Evolutionary conservation across 169 alveolate species (phyloP).

Genomic region (Perkinsus marinus): DNA sequence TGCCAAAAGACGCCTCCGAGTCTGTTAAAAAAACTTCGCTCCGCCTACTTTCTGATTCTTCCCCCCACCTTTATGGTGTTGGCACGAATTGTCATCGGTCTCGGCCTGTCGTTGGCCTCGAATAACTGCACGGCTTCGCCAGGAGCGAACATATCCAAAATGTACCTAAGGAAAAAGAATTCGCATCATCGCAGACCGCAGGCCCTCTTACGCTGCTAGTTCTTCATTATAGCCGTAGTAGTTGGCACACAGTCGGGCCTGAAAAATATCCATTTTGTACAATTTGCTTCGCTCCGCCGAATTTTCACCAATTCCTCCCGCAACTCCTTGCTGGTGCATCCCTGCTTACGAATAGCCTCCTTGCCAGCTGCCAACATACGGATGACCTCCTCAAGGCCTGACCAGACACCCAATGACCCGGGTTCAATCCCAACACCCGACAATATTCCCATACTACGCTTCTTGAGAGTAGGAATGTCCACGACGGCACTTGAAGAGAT

Average conservation of each 20-base stretch:
- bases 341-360: neutral
- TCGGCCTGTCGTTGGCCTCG: slow-evolving; percentile 64
- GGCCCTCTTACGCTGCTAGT: slow-evolving; percentile 23
- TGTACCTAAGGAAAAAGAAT: slow-evolving; percentile 20
- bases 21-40: slow-evolving; percentile 17
- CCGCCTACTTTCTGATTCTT: neutral
- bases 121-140: slow-evolving; percentile 63
- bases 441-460: neutral
- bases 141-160: slow-evolving; percentile 61
- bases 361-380: neutral
- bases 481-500: neutral
- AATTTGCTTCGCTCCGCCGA: neutral
- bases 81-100: slow-evolving; percentile 69
- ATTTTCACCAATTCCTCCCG: neutral
- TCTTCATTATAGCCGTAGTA: slow-evolving; percentile 69
- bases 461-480: neutral
- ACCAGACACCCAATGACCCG: neutral
- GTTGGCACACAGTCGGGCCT: slow-evolving; percentile 36
- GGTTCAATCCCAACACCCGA: neutral
- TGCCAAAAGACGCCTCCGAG: slow-evolving; percentile 73
- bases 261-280: slow-evolving; percentile 5
- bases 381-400: neutral
- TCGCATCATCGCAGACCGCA: neutral
- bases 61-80: slow-evolving; percentile 38
- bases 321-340: neutral